Percentiles rank a stretch among this genome's conserved stretches.
phyloP scores from a whole-genome alignment of 1,284 basidiomycete genomes.

The Coriolopsis trogii region DNA sequence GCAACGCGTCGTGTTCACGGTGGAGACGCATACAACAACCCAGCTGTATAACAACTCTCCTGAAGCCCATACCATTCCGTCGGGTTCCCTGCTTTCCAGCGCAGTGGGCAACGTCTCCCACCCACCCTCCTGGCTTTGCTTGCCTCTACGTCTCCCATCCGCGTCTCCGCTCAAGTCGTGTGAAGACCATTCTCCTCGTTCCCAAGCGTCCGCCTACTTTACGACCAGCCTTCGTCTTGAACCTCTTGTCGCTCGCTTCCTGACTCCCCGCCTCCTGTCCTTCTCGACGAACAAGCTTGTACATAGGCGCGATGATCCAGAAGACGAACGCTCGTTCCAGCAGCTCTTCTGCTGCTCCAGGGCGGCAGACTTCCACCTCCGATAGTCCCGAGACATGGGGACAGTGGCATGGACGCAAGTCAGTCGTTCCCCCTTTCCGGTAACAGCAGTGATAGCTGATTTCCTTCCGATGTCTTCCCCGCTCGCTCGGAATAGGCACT shows the following conservation, averaged over 20 bases:
- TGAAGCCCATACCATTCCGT: slow-evolving; percentile 17
- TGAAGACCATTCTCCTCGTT: slow-evolving; percentile 22
- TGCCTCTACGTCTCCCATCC: slow-evolving; percentile 13
- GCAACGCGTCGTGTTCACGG: background rate
- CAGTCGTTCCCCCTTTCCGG: slow-evolving; percentile 29
- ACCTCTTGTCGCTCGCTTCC: slow-evolving; percentile 14
- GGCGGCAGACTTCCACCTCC: slow-evolving; percentile 25
- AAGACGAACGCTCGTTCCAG: slow-evolving; percentile 48
- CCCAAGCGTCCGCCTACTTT: slow-evolving; percentile 29
- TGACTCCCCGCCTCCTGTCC: slow-evolving; percentile 15
- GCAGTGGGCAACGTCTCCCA: slow-evolving; percentile 24
- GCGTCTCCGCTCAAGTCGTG: slow-evolving; percentile 22
- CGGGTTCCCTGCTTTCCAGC: slow-evolving; percentile 21
- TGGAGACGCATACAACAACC: slow-evolving; percentile 1
- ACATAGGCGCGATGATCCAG: slow-evolving; percentile 57
- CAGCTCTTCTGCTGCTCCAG: slow-evolving; percentile 34
- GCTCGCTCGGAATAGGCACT: slow-evolving; percentile 53
- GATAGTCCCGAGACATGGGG: slow-evolving; percentile 38
- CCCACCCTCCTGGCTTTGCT: slow-evolving; percentile 14
- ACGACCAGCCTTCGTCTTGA: slow-evolving; percentile 21
- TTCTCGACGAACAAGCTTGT: slow-evolving; percentile 25
- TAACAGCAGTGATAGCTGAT: slow-evolving; percentile 12
- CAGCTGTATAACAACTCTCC: background rate
- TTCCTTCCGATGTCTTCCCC: slow-evolving; percentile 15
- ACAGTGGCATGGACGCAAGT: slow-evolving; percentile 60